phyloP scores from a whole-genome alignment of 192 early-diverging fungal species.

The Ambispora gerdemannii region DNA sequence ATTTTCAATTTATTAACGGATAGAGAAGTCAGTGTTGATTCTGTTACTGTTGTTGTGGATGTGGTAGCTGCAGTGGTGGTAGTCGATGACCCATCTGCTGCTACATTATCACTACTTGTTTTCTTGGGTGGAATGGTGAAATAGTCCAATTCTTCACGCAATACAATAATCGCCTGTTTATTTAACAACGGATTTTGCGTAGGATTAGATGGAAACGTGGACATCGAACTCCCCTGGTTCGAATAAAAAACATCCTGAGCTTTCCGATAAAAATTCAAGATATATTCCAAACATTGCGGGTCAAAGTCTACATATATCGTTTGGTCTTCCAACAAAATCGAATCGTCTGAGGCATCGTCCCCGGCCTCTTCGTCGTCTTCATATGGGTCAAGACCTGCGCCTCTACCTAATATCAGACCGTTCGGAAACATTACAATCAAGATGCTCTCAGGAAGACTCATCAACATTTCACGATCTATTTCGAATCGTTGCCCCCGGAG shows the following conservation, averaged over 20 bases:
- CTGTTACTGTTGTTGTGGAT: background rate
- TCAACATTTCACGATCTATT: constrained; percentile 55
- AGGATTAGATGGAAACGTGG: constrained; percentile 24
- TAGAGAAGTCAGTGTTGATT: constrained; percentile 23
- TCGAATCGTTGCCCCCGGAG: constrained; percentile 53
- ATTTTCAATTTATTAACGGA: constrained; percentile 56
- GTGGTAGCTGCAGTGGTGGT: background rate
- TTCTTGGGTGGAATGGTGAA: constrained; percentile 58
- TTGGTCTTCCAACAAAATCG: constrained; percentile 45
- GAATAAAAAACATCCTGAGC: constrained; percentile 44
- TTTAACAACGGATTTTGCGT: constrained; percentile 47
- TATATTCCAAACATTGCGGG: constrained; percentile 50
- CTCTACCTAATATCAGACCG: constrained; percentile 46
- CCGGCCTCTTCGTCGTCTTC: constrained; percentile 37
- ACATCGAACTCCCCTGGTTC: constrained; percentile 32
- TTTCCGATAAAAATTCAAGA: constrained; percentile 47
- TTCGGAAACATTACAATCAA: constrained; percentile 64
- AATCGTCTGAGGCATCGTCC: constrained; percentile 40
- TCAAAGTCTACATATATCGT: constrained; percentile 57
- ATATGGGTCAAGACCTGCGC: constrained; percentile 32
- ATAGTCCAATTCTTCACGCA: constrained; percentile 78
- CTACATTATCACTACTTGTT: constrained; percentile 8
- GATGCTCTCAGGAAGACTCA: constrained; percentile 57
- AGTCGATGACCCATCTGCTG: constrained; percentile 1
- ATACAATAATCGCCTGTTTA: constrained; percentile 68